These are phyloP conservation scores for Limnanthes douglasii DNA, from an alignment of 345 rosid genomes.

Conservation along the genomic window DNA sequence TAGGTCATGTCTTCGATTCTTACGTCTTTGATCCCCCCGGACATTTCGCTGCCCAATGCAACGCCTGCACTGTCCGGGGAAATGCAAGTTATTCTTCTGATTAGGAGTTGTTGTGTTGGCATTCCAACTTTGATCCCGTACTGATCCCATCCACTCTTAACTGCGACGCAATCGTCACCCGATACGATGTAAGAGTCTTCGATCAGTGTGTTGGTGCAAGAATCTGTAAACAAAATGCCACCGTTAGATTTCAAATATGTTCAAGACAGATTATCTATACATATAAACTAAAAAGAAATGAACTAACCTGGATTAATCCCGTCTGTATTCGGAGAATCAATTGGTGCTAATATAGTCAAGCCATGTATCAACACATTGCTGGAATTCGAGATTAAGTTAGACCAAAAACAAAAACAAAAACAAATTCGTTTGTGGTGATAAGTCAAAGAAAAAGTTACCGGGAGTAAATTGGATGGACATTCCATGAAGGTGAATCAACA, in stretches of 20 bases:
- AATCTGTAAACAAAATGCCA: slow-evolving; percentile 30
- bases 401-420: no score
- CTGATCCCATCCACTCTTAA: slow-evolving; percentile 73
- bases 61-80: slow-evolving; percentile 70
- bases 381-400: no score
- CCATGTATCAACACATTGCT: slow-evolving; percentile 35
- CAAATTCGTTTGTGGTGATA: no score
- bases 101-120: slow-evolving; percentile 31
- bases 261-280: no score
- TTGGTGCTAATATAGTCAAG: slow-evolving; percentile 50
- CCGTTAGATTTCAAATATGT: no score
- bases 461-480: slow-evolving; percentile 54
- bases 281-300: no score
- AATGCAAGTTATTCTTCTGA: slow-evolving; percentile 53
- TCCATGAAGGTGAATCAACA: slow-evolving; percentile 61
- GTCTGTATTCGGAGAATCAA: slow-evolving; percentile 64
- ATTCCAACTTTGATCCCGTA: slow-evolving; percentile 42
- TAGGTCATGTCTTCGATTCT: slow-evolving; percentile 41
- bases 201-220: slow-evolving; percentile 41
- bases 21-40: slow-evolving; percentile 58
- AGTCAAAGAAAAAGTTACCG: no score
- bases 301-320: slow-evolving; percentile 73
- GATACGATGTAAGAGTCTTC: slow-evolving; percentile 58
- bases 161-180: slow-evolving; percentile 68
- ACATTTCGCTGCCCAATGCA: slow-evolving; percentile 85